Evolutionary conservation across 1,284 basidiomycete genomes (phyloP).

Genomic region (Apiotrichum siamense): DNA sequence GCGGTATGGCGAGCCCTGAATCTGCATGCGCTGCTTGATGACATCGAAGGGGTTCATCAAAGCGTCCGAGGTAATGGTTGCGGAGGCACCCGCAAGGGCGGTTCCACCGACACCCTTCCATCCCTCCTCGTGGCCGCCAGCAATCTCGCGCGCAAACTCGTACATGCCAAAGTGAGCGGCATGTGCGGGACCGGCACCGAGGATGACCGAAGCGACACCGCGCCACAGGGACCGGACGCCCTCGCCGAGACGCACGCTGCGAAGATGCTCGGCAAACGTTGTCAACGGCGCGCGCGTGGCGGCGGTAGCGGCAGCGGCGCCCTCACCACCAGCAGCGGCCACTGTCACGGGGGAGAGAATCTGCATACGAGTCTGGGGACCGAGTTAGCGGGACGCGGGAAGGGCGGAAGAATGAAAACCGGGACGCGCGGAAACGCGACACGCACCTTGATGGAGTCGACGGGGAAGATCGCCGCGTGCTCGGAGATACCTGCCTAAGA

Average conservation of each 20-base stretch:
- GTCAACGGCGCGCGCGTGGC: conserved; percentile 28
- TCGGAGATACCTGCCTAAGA: conserved; percentile 92
- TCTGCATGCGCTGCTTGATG: conserved; percentile 98
- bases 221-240: conserved; percentile 88
- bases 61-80: conserved; percentile 92
- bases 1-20: conserved; percentile 83
- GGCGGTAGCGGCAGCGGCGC: conserved; percentile 60
- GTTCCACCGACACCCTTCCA: conserved; percentile 44
- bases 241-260: conserved; percentile 73
- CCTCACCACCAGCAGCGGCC: conserved; percentile 51
- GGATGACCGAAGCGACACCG: conserved; percentile 92
- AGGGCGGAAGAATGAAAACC: not conserved
- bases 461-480: conserved; percentile 97
- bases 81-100: conserved; percentile 89
- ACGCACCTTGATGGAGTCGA: conserved; percentile 93
- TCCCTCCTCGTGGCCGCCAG: conserved; percentile 59
- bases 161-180: conserved; percentile 97
- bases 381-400: not conserved
- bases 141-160: conserved; percentile 88
- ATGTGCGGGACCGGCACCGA: conserved; percentile 96
- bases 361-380: conserved; percentile 97
- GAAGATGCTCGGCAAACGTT: conserved; percentile 40
- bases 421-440: not conserved
- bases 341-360: conserved; percentile 56
- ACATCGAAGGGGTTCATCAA: conserved; percentile 99